These are phyloP conservation scores for Cardamine resedifolia DNA, from an alignment of 345 rosid species.

Conservation along the genomic window DNA sequence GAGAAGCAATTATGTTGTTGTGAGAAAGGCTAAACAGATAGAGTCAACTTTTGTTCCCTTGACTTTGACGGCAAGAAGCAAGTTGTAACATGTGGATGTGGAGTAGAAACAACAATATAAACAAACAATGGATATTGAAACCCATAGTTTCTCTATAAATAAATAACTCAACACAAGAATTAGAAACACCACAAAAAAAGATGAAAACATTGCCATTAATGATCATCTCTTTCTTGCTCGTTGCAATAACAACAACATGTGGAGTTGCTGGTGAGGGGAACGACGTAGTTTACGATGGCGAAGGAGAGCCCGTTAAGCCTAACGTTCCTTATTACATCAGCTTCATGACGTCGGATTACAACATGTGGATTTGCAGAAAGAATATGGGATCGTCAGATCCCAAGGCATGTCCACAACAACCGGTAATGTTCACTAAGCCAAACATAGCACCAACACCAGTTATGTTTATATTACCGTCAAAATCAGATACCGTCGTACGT, in stretches of 20 bases:
- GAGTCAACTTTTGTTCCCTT: neutral
- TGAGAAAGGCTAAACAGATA: neutral
- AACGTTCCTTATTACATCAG: constrained; percentile 28
- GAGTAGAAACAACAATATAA: neutral
- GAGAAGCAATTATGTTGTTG: neutral
- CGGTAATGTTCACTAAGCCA: constrained; percentile 33
- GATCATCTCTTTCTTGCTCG: neutral
- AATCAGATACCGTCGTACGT: neutral
- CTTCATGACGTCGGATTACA: constrained; percentile 27
- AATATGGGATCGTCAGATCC: neutral
- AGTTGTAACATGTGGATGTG: constrained; percentile 3
- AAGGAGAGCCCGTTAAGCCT: constrained; percentile 4
- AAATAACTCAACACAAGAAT: neutral
- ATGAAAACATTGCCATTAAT: neutral
- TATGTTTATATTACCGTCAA: neutral
- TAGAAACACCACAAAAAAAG: neutral
- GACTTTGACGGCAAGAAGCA: neutral
- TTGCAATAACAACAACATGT: constrained; percentile 8
- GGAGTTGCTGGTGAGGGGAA: constrained; percentile 7
- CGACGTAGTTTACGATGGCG: constrained; percentile 10
- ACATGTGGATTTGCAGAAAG: constrained; percentile 28
- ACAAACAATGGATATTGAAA: neutral
- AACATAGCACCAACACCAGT: constrained; percentile 1
- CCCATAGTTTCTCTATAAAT: too few species aligned
- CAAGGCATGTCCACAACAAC: constrained; percentile 27